phyloP scores from a whole-genome alignment of 805 yeast genomes.

The Hyphopichia homilentoma region DNA sequence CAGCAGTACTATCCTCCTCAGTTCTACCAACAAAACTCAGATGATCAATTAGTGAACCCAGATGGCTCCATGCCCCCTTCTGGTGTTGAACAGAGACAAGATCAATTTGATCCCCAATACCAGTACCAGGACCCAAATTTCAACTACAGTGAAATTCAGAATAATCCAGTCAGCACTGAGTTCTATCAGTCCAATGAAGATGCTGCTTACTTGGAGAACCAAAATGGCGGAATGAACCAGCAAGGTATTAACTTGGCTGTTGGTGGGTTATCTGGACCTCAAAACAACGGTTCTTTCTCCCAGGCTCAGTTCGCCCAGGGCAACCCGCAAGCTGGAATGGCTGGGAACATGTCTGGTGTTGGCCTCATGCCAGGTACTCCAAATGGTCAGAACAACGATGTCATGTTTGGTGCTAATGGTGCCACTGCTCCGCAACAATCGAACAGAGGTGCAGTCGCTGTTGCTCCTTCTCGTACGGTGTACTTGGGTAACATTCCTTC shows the following conservation, averaged over 20 bases:
- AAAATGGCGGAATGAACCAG: slow-evolving; percentile 8
- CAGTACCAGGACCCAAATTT: slow-evolving; percentile 15
- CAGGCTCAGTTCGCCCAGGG: neutral
- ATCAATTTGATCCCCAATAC: slow-evolving; percentile 16
- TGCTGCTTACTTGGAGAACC: slow-evolving; percentile 12
- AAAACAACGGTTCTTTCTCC: neutral
- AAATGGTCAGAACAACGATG: slow-evolving; percentile 5
- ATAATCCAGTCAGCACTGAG: slow-evolving; percentile 10
- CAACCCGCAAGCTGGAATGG: neutral
- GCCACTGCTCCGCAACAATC: slow-evolving; percentile 2
- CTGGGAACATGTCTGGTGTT: neutral
- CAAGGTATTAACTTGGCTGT: slow-evolving; percentile 6
- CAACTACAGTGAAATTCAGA: slow-evolving; percentile 9
- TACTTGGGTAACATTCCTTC: slow-evolving; percentile 85
- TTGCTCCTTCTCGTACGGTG: slow-evolving; percentile 78
- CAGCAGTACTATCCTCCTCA: slow-evolving; percentile 33
- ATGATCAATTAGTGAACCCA: slow-evolving; percentile 10
- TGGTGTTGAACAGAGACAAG: slow-evolving; percentile 12
- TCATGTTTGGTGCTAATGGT: slow-evolving; percentile 4
- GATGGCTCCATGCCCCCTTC: slow-evolving; percentile 8
- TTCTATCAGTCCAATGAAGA: slow-evolving; percentile 17
- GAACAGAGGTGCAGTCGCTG: slow-evolving; percentile 9
- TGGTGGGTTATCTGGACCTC: slow-evolving; percentile 6
- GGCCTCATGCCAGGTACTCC: slow-evolving; percentile 1
- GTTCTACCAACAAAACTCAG: slow-evolving; percentile 15